phyloP scores from a whole-genome alignment of 2,329 filamentous ascomycete genomes.

The Bipolaris zeicola region DNA sequence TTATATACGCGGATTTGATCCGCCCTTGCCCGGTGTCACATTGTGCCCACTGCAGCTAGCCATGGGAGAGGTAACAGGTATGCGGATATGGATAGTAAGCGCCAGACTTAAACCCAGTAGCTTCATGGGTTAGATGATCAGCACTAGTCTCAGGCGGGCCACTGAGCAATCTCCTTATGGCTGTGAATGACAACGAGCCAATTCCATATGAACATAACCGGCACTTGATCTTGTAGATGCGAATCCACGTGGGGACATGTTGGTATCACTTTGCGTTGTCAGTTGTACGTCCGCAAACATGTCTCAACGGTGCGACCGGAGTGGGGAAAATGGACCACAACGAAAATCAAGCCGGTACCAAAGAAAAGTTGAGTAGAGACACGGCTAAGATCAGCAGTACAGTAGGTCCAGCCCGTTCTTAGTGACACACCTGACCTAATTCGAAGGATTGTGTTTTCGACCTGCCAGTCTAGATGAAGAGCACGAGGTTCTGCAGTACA shows the following conservation, averaged over 20 bases:
- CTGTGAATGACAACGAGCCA: neutral
- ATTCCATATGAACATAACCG: neutral
- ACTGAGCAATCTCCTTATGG: neutral
- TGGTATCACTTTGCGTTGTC: slow-evolving; percentile 5
- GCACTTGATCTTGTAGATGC: neutral
- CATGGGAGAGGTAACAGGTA: neutral
- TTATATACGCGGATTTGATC: slow-evolving; percentile 3
- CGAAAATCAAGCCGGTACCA: neutral
- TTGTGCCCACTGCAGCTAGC: slow-evolving; percentile 7
- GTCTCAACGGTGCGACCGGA: neutral
- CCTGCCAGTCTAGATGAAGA: neutral
- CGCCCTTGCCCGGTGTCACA: neutral
- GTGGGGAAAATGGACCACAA: neutral
- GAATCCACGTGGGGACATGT: slow-evolving; percentile 1
- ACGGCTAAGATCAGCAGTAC: neutral
- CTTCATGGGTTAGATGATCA: neutral
- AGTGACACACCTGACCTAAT: slow-evolving; percentile 5
- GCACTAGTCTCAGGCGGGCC: neutral
- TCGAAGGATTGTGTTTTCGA: slow-evolving; percentile 2
- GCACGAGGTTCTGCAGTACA: slow-evolving; percentile 4
- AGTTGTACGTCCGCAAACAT: neutral
- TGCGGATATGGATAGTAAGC: neutral
- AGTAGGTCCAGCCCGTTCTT: neutral
- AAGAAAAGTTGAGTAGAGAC: neutral
- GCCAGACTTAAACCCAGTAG: slow-evolving; percentile 1